Conservation (phyloP, 768 basidiomycete species). For the Lentinula aciculospora region DNA sequence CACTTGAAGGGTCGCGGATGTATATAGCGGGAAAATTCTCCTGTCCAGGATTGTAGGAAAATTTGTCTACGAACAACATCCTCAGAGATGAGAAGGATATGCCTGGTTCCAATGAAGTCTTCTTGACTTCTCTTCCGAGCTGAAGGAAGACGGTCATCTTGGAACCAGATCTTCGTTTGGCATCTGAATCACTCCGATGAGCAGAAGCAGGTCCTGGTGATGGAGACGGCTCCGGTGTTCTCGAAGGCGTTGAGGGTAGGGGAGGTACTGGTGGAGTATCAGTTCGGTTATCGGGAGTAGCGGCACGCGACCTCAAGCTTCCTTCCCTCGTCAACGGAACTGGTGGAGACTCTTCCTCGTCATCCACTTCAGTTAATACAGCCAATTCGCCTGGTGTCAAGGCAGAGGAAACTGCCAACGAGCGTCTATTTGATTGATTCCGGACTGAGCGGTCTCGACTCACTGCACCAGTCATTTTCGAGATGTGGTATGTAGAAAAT, state of each 20-base stretch:
- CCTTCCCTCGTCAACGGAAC: conserved; percentile 14
- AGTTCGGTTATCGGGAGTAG: conserved; percentile 32
- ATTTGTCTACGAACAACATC: conserved; percentile 90
- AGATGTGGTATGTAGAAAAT: conserved; percentile 91
- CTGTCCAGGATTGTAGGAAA: conserved; percentile 88
- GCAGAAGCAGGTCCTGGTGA: conserved; percentile 12
- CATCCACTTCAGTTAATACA: conserved; percentile 70
- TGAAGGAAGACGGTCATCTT: conserved; percentile 80
- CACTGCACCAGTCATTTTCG: conserved; percentile 77
- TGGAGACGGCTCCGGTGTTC: conserved; percentile 28
- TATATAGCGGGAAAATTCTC: conserved; percentile 96
- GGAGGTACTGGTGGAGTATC: conserved; percentile 39
- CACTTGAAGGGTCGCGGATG: conserved; percentile 86
- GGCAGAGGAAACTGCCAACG: conserved; percentile 55
- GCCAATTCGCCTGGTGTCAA: conserved; percentile 69
- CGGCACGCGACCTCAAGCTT: conserved; percentile 20
- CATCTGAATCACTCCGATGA: not conserved
- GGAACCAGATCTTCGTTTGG: conserved; percentile 20
- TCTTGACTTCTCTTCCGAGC: conserved; percentile 87
- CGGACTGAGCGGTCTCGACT: conserved; percentile 44
- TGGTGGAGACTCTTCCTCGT: conserved; percentile 39
- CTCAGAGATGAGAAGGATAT: conserved; percentile 71
- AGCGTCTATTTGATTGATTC: conserved; percentile 54
- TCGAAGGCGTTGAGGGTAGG: conserved; percentile 38
- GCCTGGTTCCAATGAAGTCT: conserved; percentile 64